Percentiles rank a stretch among this genome's conserved stretches.
These are phyloP conservation scores for Colletotrichum falcatum DNA, from an alignment of 2,329 filamentous ascomycete genomes.

Conservation along the genomic window DNA sequence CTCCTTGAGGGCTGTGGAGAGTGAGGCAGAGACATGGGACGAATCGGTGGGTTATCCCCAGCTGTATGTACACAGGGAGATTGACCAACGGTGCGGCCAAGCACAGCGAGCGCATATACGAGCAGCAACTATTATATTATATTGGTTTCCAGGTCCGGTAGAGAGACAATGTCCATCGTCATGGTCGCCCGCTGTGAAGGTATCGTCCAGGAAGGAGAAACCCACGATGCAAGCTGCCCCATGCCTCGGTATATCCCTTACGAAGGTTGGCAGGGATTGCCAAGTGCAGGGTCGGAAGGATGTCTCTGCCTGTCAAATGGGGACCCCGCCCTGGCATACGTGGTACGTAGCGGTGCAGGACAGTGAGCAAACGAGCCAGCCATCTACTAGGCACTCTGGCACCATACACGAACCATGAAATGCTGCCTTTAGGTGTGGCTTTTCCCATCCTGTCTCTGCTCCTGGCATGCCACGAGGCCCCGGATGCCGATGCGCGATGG, in stretches of 20 bases:
- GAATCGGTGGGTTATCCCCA: conserved; percentile 30
- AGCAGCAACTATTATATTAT: conserved; percentile 5
- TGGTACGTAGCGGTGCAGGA: background rate
- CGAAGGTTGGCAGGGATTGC: conserved; percentile 4
- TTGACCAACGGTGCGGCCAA: conserved; percentile 19
- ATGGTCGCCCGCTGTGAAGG: conserved; percentile 18
- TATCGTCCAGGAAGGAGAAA: conserved; percentile 26
- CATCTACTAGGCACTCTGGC: background rate
- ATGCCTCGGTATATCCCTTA: conserved; percentile 36
- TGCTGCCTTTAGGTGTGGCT: conserved; percentile 25
- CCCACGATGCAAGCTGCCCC: conserved; percentile 12
- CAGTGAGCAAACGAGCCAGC: background rate
- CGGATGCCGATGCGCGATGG: background rate
- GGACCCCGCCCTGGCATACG: background rate
- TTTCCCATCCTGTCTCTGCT: conserved; percentile 22
- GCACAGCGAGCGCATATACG: conserved; percentile 8
- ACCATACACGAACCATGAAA: background rate
- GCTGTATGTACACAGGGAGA: background rate
- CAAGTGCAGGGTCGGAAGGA: conserved; percentile 13
- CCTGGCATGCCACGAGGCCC: conserved; percentile 25
- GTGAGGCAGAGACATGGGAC: conserved; percentile 30
- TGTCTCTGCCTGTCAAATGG: conserved; percentile 23
- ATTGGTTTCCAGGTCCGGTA: conserved; percentile 24
- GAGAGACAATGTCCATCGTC: conserved; percentile 22
- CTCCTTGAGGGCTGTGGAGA: background rate